Base-by-base conservation (phyloP, 2,329 filamentous ascomycete genomes). In the Colletotrichum sp. region DNA sequence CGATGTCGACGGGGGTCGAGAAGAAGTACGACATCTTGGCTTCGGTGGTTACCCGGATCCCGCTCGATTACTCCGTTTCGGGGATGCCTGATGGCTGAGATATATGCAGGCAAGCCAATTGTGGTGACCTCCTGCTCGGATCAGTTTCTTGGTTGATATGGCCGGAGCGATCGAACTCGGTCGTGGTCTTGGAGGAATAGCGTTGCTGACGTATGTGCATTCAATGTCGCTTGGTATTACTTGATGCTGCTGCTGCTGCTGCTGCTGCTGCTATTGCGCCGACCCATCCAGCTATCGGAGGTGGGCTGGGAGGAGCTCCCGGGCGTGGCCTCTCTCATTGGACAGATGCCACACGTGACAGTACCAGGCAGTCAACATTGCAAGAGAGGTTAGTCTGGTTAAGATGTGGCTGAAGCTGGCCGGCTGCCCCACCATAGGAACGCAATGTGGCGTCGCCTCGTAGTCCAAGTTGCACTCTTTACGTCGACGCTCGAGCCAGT, bases 1-100 rank as follows among this genome's bases (percentile, higher is more conserved):
- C 97, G 88, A 99, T 99, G 87, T 99, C 97, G 86, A 99, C 95
- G 71, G 97, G 97, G 76, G 96, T 98, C 80, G 96, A 96, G 89
- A 99, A 99, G 89, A 98, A 98, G 88, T 98, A 98, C 80, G 97
- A 98, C 97, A 99, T 98, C 80, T 79, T 85, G 81, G 63, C 59
- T n/a, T 73, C 65, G 71, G 34, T 39, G 65, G 80, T 60, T 59
- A 70, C 39, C 70, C 59, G 74, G 71, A 69, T 74, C 21, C 48
- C 71, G 43, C 48, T 65, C 64, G 43, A 59, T 59, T 74, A 52
- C 59, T 66, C 26, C 65, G 55, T 21, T 77, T 24, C 36, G 61
- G n/a, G 36, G 59, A 36, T 34, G 32, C 13, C 32, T n/a, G 21
- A 18, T 21, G 21, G 39, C 15, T n/a, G 36, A 16, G n/a, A 30